A percentile compares a stretch with the other conserved stretches of the same genome.
Conservation (phyloP, 179 eudicot genomes). For the Gypsophila paniculata region DNA sequence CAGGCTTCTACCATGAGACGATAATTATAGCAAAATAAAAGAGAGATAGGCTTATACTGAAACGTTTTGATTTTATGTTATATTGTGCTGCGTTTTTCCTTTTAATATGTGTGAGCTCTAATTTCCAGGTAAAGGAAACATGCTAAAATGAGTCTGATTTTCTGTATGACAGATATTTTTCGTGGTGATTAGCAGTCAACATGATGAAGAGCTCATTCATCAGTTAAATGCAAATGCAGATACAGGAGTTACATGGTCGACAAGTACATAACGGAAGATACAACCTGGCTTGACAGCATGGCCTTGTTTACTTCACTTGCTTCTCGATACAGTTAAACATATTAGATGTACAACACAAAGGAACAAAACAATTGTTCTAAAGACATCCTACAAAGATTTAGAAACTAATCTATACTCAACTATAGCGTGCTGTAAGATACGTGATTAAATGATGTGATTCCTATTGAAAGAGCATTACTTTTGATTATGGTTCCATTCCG, state of each 20-base stretch:
- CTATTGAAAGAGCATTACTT: constrained; percentile 7
- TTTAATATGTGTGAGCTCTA: no score
- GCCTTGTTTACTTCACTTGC: constrained; percentile 12
- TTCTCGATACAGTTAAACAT: constrained; percentile 29
- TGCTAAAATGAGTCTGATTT: no score
- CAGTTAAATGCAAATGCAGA: background rate
- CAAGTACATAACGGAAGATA: constrained; percentile 3
- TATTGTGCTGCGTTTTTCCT: no score
- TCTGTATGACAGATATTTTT: background rate
- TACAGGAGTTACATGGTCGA: background rate
- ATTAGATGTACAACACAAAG: constrained; percentile 35
- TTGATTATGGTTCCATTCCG: background rate
- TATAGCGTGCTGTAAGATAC: constrained; percentile 28
- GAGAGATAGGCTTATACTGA: no score
- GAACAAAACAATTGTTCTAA: constrained; percentile 34
- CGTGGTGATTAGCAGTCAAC: background rate
- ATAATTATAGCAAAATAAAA: no score
- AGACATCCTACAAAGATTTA: constrained; percentile 27
- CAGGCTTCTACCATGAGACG: no score
- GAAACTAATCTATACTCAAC: constrained; percentile 36
- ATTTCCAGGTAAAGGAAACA: no score
- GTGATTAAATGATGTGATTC: constrained; percentile 30
- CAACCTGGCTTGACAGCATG: background rate
- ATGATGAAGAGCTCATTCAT: background rate
- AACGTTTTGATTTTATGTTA: no score